Conservation (phyloP, 2,329 filamentous ascomycete species). For the Kalmusia sp. region DNA sequence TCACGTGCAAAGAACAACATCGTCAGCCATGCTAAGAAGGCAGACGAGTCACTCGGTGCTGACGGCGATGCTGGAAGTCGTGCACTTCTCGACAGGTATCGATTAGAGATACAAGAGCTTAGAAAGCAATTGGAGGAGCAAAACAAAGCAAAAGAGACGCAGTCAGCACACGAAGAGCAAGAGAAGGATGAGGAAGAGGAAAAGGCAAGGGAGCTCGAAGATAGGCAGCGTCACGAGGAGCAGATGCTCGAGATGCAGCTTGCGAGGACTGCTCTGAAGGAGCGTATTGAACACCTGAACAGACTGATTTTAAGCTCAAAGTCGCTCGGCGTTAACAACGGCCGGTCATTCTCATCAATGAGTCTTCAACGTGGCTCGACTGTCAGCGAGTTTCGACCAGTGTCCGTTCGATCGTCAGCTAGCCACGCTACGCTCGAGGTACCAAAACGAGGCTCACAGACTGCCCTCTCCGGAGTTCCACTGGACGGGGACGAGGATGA, state of each 20-base stretch:
- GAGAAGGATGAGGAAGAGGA: conserved; percentile 74
- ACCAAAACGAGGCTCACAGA: conserved; percentile 37
- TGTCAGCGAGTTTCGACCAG: conserved; percentile 58
- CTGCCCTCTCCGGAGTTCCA: conserved; percentile 27
- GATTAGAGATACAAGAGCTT: conserved; percentile 88
- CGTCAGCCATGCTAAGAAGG: conserved; percentile 93
- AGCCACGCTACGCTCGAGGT: conserved; percentile 51
- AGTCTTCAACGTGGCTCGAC: conserved; percentile 48
- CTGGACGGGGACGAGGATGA: conserved; percentile 48
- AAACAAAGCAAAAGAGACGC: conserved; percentile 59
- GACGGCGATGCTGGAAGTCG: conserved; percentile 83
- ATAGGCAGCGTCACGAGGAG: conserved; percentile 87
- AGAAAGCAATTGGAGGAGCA: conserved; percentile 83
- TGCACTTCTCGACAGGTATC: conserved; percentile 89
- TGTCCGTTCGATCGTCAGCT: conserved; percentile 50
- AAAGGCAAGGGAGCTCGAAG: conserved; percentile 70
- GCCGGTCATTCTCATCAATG: conserved; percentile 50
- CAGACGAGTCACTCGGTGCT: conserved; percentile 82
- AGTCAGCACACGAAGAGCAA: conserved; percentile 63
- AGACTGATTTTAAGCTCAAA: conserved; percentile 94
- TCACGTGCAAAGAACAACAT: conserved; percentile 98
- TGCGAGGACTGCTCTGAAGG: conserved; percentile 91
- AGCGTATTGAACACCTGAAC: conserved; percentile 96
- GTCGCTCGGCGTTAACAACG: conserved; percentile 85
- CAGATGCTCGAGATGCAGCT: conserved; percentile 99